Evolutionary conservation across 345 rosid species (phyloP).

Genomic region (Eucalyptus victrix): DNA sequence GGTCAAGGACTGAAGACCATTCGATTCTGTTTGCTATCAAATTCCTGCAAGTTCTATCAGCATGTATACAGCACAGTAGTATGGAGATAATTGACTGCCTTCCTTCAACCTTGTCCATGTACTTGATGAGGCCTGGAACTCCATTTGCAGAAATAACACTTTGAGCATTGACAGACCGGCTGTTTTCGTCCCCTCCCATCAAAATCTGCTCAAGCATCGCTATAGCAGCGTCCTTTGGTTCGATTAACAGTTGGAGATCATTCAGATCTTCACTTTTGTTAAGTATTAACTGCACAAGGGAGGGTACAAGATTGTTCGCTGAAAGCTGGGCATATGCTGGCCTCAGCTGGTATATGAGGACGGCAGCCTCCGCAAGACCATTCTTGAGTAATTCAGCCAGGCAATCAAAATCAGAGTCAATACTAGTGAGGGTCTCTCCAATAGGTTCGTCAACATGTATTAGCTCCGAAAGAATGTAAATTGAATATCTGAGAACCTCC

Average conservation of each 20-base stretch:
- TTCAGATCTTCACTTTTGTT: slow-evolving; percentile 13
- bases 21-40: slow-evolving; percentile 35
- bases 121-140: slow-evolving; percentile 36
- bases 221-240: slow-evolving; percentile 48
- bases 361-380: slow-evolving; percentile 49
- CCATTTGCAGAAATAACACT: slow-evolving; percentile 35
- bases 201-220: slow-evolving; percentile 49
- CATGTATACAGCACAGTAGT: slow-evolving; percentile 41
- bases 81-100: slow-evolving; percentile 28
- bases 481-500: slow-evolving; percentile 31
- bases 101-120: slow-evolving; percentile 31
- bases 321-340: slow-evolving; percentile 43
- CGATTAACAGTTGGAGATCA: slow-evolving; percentile 23
- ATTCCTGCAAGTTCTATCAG: slow-evolving; percentile 38
- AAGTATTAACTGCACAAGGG: slow-evolving; percentile 33
- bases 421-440: slow-evolving; percentile 39
- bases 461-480: slow-evolving; percentile 43
- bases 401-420: slow-evolving; percentile 51
- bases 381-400: slow-evolving; percentile 46
- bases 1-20: slow-evolving; percentile 33
- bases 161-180: slow-evolving; percentile 21
- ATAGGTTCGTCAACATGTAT: slow-evolving; percentile 26
- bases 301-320: slow-evolving; percentile 34
- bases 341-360: slow-evolving; percentile 39
- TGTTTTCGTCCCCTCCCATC: slow-evolving; percentile 31